These are phyloP conservation scores for Xylaria venustula DNA, from an alignment of 495 filamentous ascomycete genomes.

Conservation along the genomic window DNA sequence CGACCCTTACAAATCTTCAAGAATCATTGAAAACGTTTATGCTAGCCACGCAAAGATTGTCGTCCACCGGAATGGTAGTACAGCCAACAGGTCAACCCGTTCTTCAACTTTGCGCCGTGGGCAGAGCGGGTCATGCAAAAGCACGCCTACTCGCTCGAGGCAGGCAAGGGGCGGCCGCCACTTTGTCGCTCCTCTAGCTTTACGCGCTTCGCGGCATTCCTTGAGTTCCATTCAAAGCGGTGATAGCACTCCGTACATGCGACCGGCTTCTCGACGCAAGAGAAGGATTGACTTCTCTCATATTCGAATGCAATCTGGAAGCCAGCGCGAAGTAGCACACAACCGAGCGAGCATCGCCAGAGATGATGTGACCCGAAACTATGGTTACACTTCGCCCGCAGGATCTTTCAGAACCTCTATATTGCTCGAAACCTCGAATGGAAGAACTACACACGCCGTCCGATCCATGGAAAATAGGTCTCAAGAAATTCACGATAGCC, in stretches of 20 bases:
- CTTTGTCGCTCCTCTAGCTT: background rate
- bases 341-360: conserved; percentile 31
- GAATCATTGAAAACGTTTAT: conserved; percentile 40
- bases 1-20: conserved; percentile 78
- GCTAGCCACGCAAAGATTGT: conserved; percentile 59
- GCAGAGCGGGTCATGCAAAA: conserved; percentile 19
- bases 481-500: conserved; percentile 14
- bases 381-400: conserved; percentile 16
- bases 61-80: conserved; percentile 54
- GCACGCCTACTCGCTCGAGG: conserved; percentile 21
- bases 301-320: conserved; percentile 36
- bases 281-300: conserved; percentile 81
- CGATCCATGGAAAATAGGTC: conserved; percentile 14
- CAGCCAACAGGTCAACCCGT: conserved; percentile 21
- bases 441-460: conserved; percentile 12
- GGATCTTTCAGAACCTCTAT: conserved; percentile 12
- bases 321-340: conserved; percentile 16
- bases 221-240: conserved; percentile 61
- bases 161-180: conserved; percentile 10
- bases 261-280: conserved; percentile 63
- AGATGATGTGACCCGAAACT: conserved; percentile 20
- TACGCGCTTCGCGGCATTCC: conserved; percentile 38
- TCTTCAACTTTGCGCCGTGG: conserved; percentile 16
- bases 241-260: conserved; percentile 44
- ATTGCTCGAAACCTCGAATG: background rate